Evolutionary conservation across 768 basidiomycete genomes (phyloP).

Genomic region (Mycena sanguinolenta): DNA sequence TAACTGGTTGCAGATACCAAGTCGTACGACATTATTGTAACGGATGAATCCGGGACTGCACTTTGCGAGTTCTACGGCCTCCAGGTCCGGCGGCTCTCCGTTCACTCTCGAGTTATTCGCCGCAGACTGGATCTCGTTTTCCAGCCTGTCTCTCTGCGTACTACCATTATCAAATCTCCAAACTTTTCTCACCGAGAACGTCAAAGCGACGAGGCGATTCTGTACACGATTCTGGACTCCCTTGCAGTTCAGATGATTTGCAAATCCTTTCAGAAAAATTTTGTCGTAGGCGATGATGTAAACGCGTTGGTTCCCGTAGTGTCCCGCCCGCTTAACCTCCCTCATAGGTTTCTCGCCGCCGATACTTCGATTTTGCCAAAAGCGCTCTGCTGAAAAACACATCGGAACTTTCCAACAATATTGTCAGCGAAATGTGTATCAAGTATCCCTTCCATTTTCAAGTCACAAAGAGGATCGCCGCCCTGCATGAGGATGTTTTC

Average conservation of each 20-base stretch:
- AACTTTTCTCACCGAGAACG: conserved; percentile 1
- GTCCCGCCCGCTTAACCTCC: neutral
- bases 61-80: conserved; percentile 8
- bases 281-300: conserved; percentile 12
- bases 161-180: neutral
- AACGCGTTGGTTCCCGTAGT: neutral
- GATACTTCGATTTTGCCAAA: conserved; percentile 7
- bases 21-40: conserved; percentile 23
- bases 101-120: neutral
- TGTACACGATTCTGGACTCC: conserved; percentile 4
- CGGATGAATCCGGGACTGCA: neutral
- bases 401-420: neutral
- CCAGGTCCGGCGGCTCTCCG: neutral
- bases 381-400: neutral
- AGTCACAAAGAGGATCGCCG: neutral
- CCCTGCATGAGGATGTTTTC: conserved; percentile 6
- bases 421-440: neutral
- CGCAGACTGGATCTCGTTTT: conserved; percentile 15
- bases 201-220: neutral
- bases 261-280: neutral
- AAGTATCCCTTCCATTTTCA: conserved; percentile 14
- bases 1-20: too few species aligned
- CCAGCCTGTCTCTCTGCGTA: conserved; percentile 1
- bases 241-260: conserved; percentile 9
- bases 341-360: conserved; percentile 1